Evolutionary conservation across 495 filamentous ascomycete genomes (phyloP), one percentile per base, ranked within the genome.

Genomic region (Margaritispora aquatica): DNA sequence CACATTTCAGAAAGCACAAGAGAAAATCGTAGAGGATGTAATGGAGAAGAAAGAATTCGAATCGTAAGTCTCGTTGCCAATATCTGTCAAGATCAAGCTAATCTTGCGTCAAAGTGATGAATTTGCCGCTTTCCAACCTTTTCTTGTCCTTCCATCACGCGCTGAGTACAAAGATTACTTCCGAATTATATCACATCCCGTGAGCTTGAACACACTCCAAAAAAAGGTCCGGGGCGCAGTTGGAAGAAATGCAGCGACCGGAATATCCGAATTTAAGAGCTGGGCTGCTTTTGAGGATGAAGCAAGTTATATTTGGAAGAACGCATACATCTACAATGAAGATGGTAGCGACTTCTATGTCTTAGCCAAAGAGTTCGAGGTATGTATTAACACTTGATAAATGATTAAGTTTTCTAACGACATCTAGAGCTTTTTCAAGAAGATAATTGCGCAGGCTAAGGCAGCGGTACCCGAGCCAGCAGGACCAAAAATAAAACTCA

Each of bases 291-390:
- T 96, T 58, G 89, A 92, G 70, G 82, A 88, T 13, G 89, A 87
- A 58, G 76, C 89, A 48, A 84, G 79, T 61, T 80, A 86, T 55
- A 86, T 96, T 26, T 95, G 90, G 88, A 81, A 78, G 36, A 96
- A 96, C 73, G 92, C 92, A 3, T 83, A 85, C 51, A 81, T 84
- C 26, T 96, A 92, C 71, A 96, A 96, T 63, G 91, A 95, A 65
- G 91, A 95, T 64, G 88, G 80, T 2, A 96, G 92, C 64, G 84
- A 86, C 17, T 88, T 96, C 38, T 86, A 79, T 52, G 73, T 77
- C 20, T 76, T 91, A 56, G 89, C 89, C 20, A 81, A 82, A 20
- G 79, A 89, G 29, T 79, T 96, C 13, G 82, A 95, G 80, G 90
- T 89, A 75, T 54, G 79, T 47, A 34, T 26, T 49, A 26, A 38